These are phyloP conservation scores for Talaromyces sp. DNA, from an alignment of 2,329 filamentous ascomycete genomes.

Conservation along the genomic window DNA sequence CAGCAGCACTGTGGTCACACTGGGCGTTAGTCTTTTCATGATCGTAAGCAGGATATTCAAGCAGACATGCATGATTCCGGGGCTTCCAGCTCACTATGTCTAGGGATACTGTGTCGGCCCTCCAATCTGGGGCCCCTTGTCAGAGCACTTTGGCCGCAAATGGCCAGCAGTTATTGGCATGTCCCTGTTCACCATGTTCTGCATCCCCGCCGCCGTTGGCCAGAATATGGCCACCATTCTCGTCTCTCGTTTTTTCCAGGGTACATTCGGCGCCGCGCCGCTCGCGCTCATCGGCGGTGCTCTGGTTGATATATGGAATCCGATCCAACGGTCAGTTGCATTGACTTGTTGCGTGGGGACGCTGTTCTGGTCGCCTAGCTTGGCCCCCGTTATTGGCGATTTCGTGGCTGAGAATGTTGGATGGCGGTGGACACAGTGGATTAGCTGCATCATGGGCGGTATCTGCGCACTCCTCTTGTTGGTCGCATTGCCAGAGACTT, in stretches of 20 bases:
- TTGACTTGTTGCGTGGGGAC: neutral
- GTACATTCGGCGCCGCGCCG: conserved; percentile 42
- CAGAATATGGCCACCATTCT: conserved; percentile 52
- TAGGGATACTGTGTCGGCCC: conserved; percentile 26
- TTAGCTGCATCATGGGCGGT: conserved; percentile 47
- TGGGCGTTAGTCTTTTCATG: conserved; percentile 48
- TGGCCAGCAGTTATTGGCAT: neutral
- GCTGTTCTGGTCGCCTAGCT: conserved; percentile 27
- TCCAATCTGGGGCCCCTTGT: conserved; percentile 15
- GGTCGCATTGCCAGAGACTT: conserved; percentile 40
- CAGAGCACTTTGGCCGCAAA: conserved; percentile 12
- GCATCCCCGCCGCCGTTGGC: conserved; percentile 43
- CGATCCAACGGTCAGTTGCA: neutral
- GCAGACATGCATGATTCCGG: neutral
- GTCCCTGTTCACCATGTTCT: conserved; percentile 32
- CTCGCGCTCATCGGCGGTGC: conserved; percentile 23
- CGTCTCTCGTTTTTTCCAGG: conserved; percentile 49
- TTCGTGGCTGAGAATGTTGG: conserved; percentile 48
- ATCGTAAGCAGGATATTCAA: conserved; percentile 15
- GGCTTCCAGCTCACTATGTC: neutral
- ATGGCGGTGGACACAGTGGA: conserved; percentile 57
- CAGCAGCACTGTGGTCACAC: conserved; percentile 39
- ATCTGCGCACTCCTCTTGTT: conserved; percentile 42
- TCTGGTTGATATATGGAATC: conserved; percentile 17
- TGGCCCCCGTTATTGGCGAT: conserved; percentile 47